Conservation (phyloP, 306 rosid genomes). For the Cucumis sativus region Cucumber_9930_V3 NC_026661.2:17509001-17509500, state of each 20-base stretch:
- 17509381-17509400: neutral
- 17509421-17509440: neutral
- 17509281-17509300: neutral
- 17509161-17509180: neutral
- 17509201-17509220: neutral
- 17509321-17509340: neutral
- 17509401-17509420: neutral
- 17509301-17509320: neutral
- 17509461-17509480: neutral
- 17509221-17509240: neutral
- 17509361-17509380: neutral
- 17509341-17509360: slow-evolving; percentile 2
- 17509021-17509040: neutral
- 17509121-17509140: slow-evolving; percentile 3
- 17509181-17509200: neutral
- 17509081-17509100: neutral
- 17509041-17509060: neutral
- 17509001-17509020: neutral
- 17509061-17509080: neutral
- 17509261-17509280: neutral
- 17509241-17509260: neutral
- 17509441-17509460: neutral
- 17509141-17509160: neutral
- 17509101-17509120: slow-evolving; percentile 2
- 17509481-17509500: neutral